phyloP scores from a whole-genome alignment of 345 rosid species.

The Euphorbia peplus region DNA sequence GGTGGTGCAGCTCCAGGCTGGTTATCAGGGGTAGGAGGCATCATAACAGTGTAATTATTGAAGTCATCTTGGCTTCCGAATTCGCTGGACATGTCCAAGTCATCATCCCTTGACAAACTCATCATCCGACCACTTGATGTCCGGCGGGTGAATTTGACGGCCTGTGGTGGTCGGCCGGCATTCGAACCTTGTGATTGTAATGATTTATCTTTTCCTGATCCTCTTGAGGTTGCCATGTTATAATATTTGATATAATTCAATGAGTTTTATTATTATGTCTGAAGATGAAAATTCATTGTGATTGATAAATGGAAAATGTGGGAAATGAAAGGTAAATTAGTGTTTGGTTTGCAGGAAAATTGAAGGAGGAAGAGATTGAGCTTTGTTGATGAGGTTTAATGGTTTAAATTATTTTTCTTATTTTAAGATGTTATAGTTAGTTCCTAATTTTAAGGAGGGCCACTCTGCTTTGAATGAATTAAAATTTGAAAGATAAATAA shows the following conservation, averaged over 20 bases:
- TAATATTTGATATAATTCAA: not conserved
- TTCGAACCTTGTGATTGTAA: constrained; percentile 42
- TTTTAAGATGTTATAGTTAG: constrained; percentile 18
- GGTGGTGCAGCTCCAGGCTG: constrained; percentile 48
- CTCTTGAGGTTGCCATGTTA: constrained; percentile 35
- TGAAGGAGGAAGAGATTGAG: not conserved
- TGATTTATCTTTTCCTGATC: constrained; percentile 35
- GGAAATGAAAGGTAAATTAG: not conserved
- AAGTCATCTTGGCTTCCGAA: constrained; percentile 68
- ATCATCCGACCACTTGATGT: constrained; percentile 66
- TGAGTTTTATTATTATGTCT: not conserved
- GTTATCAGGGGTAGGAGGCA: constrained; percentile 97
- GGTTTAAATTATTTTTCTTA: constrained; percentile 22
- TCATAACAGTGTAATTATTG: constrained; percentile 78
- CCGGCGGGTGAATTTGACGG: constrained; percentile 56
- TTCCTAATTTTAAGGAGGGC: constrained; percentile 43
- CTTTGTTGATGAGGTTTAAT: constrained; percentile 20
- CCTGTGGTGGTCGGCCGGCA: constrained; percentile 52
- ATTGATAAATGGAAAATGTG: constrained; percentile 6
- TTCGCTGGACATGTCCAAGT: constrained; percentile 64
- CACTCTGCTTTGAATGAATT: not conserved
- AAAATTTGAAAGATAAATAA: not conserved
- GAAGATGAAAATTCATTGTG: constrained; percentile 2
- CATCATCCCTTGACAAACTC: constrained; percentile 74
- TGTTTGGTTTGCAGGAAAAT: constrained; percentile 2